A percentile compares a stretch with the other conserved stretches of the same genome.
These are phyloP conservation scores for Suillus sp. DNA, from an alignment of 768 basidiomycete genomes.

Conservation along the genomic window DNA sequence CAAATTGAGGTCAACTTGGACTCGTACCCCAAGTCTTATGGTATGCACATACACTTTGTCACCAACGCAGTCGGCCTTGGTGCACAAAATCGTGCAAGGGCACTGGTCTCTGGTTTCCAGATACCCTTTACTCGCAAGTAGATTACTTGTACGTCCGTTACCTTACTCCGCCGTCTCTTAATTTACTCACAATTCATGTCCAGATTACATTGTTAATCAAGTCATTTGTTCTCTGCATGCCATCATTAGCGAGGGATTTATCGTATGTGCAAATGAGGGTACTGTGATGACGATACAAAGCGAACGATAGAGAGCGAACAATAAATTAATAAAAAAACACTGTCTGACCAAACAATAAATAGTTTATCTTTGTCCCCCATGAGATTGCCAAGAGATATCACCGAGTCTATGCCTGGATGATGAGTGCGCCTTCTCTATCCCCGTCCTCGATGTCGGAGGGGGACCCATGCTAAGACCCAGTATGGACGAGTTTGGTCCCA, in stretches of 20 bases:
- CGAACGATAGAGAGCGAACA: constrained; percentile 21
- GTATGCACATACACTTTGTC: constrained; percentile 93
- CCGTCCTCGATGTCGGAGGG: constrained; percentile 29
- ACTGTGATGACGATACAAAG: constrained; percentile 24
- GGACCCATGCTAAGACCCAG: constrained; percentile 18
- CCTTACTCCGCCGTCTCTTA: neutral
- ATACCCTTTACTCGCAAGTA: constrained; percentile 73
- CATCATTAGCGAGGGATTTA: constrained; percentile 30
- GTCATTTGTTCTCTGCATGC: constrained; percentile 17
- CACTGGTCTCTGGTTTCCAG: constrained; percentile 88
- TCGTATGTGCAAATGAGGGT: constrained; percentile 36
- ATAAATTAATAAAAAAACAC: constrained; percentile 18
- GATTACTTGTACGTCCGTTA: constrained; percentile 11
- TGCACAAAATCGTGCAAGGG: constrained; percentile 86
- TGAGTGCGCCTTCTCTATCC: constrained; percentile 38
- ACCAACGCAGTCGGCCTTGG: constrained; percentile 88
- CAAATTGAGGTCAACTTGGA: constrained; percentile 95
- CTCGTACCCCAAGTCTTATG: constrained; percentile 80
- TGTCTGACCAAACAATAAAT: constrained; percentile 5
- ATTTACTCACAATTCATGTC: neutral
- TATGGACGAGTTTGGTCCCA: constrained; percentile 23
- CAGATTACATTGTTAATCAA: constrained; percentile 5
- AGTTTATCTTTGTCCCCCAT: constrained; percentile 25
- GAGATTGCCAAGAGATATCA: constrained; percentile 62
- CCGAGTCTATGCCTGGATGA: constrained; percentile 56